These are phyloP conservation scores for Arachnomyces sp. DNA, from an alignment of 2,329 filamentous ascomycete species.

Conservation along the genomic window DNA sequence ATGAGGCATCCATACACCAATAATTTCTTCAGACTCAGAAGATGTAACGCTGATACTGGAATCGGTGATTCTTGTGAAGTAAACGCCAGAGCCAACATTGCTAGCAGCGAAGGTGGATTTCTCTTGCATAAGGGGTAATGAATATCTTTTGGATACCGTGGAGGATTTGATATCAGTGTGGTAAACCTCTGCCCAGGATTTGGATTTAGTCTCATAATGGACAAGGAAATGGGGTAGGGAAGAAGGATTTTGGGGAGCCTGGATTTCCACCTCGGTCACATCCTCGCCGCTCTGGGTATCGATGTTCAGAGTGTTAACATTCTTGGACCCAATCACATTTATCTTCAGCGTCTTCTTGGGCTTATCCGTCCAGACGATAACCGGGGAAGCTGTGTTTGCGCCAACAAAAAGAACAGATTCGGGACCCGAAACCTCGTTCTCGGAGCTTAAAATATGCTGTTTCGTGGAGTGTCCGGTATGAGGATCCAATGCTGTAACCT, in stretches of 20 bases:
- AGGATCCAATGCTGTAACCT: constrained; percentile 65
- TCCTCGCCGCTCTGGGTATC: constrained; percentile 34
- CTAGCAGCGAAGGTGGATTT: constrained; percentile 71
- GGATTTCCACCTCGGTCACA: constrained; percentile 55
- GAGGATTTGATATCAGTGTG: constrained; percentile 67
- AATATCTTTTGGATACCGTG: constrained; percentile 68
- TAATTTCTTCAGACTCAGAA: constrained; percentile 65
- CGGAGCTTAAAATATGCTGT: constrained; percentile 64
- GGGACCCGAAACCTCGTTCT: constrained; percentile 56
- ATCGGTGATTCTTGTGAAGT: constrained; percentile 74
- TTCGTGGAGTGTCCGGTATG: constrained; percentile 64
- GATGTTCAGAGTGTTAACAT: constrained; percentile 30
- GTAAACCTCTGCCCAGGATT: constrained; percentile 78
- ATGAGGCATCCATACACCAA: constrained; percentile 65
- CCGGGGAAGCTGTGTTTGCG: constrained; percentile 32
- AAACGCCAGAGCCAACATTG: constrained; percentile 71
- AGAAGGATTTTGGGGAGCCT: constrained; percentile 65
- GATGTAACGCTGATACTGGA: constrained; percentile 68
- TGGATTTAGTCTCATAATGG: constrained; percentile 62
- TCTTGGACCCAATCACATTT: constrained; percentile 38
- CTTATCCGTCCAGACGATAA: constrained; percentile 41
- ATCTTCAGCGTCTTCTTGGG: constrained; percentile 36
- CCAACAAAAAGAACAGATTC: constrained; percentile 35
- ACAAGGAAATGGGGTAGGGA: constrained; percentile 78
- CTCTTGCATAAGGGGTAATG: constrained; percentile 63